Evolutionary conservation across 1,284 basidiomycete genomes (phyloP), one percentile per base, ranked within the genome.

Genomic region (Ustilago nuda): DNA sequence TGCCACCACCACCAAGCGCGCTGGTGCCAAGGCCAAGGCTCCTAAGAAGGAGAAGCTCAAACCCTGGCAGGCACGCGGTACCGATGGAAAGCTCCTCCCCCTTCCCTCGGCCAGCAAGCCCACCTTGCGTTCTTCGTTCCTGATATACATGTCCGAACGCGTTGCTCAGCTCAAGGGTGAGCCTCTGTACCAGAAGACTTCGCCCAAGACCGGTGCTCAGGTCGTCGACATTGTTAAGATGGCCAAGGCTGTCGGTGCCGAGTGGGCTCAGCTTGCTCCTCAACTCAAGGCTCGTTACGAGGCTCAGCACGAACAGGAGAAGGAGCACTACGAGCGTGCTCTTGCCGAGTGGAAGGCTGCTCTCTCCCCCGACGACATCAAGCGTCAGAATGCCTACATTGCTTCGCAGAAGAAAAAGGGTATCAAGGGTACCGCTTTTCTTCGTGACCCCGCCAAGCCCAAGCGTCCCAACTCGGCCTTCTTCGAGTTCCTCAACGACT

Each of bases 91-190:
- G 66, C 65, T 79, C n/a, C 61, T 84, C 9, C 83, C 83, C 12
- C 71, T 84, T 32, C 83, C 83, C 32, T 73, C 72, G 61, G 83
- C 78, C 51, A 75, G 68, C 36, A 83, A 81, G 78, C 83, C 83
- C 37, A 84, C 73, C 43, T 61, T 73, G 11, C 66, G 70, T 15
- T 60, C 80, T 4, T 66, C 79, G 30, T 84, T 81, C 70, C 45
- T 82, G 46, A 67, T 83, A 63, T 84, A 76, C 74, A 75, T 84
- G 58, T 57, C 72, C 27, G 78, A 79, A 19, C 75, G 79, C 17
- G 52, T 82, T 45, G 51, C 74, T n/a, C 70, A 74, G 57, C 56
- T 79, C 51, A 79, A 77, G 65, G 64, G 65, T 43, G 65, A 78
- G 45, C 61, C 76, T 37, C 70, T 67, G 60, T 78, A 70, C 68